phyloP scores from a whole-genome alignment of 164 flowering plant genomes.

The Tetracentron sinense region DNA sequence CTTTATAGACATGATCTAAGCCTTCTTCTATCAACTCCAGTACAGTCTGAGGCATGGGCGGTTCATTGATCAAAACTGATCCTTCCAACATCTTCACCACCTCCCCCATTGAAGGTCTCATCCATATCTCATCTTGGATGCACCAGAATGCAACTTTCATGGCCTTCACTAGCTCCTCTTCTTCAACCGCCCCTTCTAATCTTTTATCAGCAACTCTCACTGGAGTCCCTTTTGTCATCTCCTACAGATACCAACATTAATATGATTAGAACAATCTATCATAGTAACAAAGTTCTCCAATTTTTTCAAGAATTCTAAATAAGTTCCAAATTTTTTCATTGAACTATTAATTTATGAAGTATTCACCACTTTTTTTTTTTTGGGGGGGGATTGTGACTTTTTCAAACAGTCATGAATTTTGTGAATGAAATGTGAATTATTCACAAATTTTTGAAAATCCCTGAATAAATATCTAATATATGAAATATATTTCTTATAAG shows the following conservation, averaged over 20 bases:
- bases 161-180: constrained; percentile 62
- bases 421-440: too few species aligned
- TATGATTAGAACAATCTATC: background rate
- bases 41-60: constrained; percentile 88
- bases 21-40: constrained; percentile 79
- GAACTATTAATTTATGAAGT: too few species aligned
- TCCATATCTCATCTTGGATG: constrained; percentile 76
- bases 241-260: constrained; percentile 33
- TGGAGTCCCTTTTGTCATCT: constrained; percentile 55
- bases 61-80: constrained; percentile 47
- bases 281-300: too few species aligned
- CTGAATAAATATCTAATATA: too few species aligned
- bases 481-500: too few species aligned
- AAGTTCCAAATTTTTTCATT: too few species aligned
- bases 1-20: constrained; percentile 70
- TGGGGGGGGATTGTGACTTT: too few species aligned
- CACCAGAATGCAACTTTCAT: constrained; percentile 86
- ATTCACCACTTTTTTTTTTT: too few species aligned
- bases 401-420: too few species aligned
- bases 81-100: constrained; percentile 94
- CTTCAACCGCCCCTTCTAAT: constrained; percentile 51
- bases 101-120: constrained; percentile 93
- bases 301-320: too few species aligned
- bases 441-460: too few species aligned
- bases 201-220: constrained; percentile 49